Evolutionary conservation across 202 grass and related monocot species (phyloP).

Genomic region (Alloteropsis angusta): DNA sequence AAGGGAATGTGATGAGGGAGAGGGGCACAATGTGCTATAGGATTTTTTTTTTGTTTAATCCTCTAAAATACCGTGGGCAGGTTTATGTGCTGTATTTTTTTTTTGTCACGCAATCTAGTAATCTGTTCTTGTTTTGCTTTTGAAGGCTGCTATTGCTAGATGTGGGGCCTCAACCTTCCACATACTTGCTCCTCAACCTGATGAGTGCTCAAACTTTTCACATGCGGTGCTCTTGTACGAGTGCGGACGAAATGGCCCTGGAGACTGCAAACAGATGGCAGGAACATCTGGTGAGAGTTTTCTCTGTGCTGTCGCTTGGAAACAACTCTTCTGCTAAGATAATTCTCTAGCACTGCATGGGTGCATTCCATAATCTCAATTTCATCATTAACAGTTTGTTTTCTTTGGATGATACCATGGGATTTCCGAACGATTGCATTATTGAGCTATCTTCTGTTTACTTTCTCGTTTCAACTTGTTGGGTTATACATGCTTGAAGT

Average conservation of each 20-base stretch:
- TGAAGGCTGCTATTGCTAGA: conserved; percentile 51
- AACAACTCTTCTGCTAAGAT: neutral
- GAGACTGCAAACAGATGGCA: conserved; percentile 16
- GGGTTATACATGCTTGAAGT: neutral
- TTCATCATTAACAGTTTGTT: conserved; percentile 1
- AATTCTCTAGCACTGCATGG: neutral
- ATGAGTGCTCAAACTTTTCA: conserved; percentile 28
- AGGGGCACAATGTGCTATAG: neutral
- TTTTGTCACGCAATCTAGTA: conserved; percentile 8
- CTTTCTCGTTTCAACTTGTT: conserved; percentile 8
- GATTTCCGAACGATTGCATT: neutral
- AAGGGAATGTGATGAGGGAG: neutral
- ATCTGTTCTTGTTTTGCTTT: conserved; percentile 15
- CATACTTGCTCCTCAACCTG: conserved; percentile 41
- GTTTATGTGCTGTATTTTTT: conserved; percentile 23
- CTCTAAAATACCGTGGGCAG: neutral
- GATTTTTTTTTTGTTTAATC: neutral
- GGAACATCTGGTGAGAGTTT: conserved; percentile 37
- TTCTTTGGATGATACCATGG: neutral
- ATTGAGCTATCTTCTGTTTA: neutral
- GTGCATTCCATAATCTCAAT: neutral
- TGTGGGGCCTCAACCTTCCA: conserved; percentile 34
- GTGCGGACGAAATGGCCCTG: conserved; percentile 3
- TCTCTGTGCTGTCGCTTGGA: conserved; percentile 1
- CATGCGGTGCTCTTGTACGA: conserved; percentile 51